Percentiles rank a stretch among this genome's conserved stretches.
Evolutionary conservation across 164 flowering plant species (phyloP).

Genomic region (Litsea cubeba): DNA sequence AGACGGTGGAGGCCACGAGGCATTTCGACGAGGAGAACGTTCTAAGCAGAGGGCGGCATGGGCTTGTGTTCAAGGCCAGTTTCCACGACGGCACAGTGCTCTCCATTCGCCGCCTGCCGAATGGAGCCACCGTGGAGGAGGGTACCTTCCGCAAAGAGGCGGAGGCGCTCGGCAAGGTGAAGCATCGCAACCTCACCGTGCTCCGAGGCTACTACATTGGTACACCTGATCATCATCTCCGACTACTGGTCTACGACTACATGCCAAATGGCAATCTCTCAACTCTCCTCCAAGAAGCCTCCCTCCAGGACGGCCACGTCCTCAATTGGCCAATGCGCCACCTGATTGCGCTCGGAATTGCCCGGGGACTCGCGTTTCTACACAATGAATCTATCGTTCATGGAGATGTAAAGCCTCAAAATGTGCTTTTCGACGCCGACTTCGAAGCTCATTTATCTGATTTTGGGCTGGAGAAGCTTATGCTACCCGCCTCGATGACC

Average conservation of each 20-base stretch:
- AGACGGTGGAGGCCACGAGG: conserved; percentile 74
- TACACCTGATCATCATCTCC: conserved; percentile 36
- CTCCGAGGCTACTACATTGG: conserved; percentile 85
- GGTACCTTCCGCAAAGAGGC: conserved; percentile 59
- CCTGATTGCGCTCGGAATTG: conserved; percentile 83
- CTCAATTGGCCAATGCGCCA: conserved; percentile 98
- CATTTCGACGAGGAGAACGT: conserved; percentile 91
- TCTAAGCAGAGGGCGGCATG: conserved; percentile 57
- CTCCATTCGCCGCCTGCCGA: conserved; percentile 60
- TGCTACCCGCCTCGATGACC: background rate
- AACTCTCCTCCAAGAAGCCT: conserved; percentile 84
- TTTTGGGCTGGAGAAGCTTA: conserved; percentile 60
- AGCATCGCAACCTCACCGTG: conserved; percentile 80
- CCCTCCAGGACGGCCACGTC: conserved; percentile 91
- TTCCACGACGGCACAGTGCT: conserved; percentile 76
- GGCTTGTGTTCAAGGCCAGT: conserved; percentile 71
- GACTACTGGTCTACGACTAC: conserved; percentile 83
- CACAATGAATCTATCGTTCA: conserved; percentile 58
- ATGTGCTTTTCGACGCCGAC: conserved; percentile 82
- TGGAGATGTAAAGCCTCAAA: conserved; percentile 81
- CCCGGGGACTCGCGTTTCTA: conserved; percentile 72
- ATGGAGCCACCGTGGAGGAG: conserved; percentile 42
- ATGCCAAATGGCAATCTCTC: conserved; percentile 94
- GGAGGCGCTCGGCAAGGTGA: conserved; percentile 63
- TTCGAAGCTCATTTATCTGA: conserved; percentile 90